Conservation (phyloP, 805 yeast genomes). For the Kregervanrija delftensis region DNA sequence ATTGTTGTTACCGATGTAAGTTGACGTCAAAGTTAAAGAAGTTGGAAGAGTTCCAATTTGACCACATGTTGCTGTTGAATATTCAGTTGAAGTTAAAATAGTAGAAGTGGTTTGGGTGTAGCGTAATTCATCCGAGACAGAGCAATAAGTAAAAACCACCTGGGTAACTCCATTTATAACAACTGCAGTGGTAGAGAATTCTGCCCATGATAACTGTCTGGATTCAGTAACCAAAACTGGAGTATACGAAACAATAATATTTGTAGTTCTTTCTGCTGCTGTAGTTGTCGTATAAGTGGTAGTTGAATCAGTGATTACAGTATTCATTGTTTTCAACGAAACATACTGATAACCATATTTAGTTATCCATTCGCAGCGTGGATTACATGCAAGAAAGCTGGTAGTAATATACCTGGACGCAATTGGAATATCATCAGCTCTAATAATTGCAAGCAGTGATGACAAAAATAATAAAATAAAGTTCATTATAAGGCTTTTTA, state of each 20-base stretch:
- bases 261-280: not conserved
- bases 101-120: slow-evolving; percentile 7
- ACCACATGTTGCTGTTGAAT: too few species aligned
- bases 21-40: too few species aligned
- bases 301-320: slow-evolving; percentile 1
- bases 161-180: slow-evolving; percentile 14
- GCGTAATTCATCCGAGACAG: slow-evolving; percentile 8
- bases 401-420: too few species aligned
- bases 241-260: slow-evolving; percentile 4
- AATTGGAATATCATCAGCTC: too few species aligned
- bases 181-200: slow-evolving; percentile 13
- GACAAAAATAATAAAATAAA: too few species aligned
- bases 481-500: too few species aligned
- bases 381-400: too few species aligned
- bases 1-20: too few species aligned
- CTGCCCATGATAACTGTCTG: slow-evolving; percentile 16
- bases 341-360: slow-evolving; percentile 9
- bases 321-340: slow-evolving; percentile 8
- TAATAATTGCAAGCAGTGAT: too few species aligned
- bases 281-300: slow-evolving; percentile 1
- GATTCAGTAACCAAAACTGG: slow-evolving; percentile 9
- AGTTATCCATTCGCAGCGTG: slow-evolving; percentile 8
- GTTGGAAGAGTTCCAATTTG: too few species aligned
- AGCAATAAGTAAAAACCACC: slow-evolving; percentile 20
- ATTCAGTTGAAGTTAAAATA: slow-evolving; percentile 7